Base-by-base conservation (phyloP, 352 stramenopile genomes). In the Thalassiosira delicatula region DNA sequence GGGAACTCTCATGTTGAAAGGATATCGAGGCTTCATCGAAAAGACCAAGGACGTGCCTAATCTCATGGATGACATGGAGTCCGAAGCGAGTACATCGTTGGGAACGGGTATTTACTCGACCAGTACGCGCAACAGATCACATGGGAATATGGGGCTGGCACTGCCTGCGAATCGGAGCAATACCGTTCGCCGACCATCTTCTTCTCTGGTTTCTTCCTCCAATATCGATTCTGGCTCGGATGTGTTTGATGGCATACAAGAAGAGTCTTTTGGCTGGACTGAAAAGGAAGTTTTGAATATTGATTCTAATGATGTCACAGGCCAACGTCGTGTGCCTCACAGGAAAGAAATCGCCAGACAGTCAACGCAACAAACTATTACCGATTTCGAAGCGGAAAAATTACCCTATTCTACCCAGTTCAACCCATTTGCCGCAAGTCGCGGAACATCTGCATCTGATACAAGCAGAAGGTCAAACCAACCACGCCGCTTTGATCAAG, bases 41-140 rank as follows among this genome's bases (percentile, higher is more conserved):
- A 93, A 93, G 63, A 91, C 86, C 21, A 67, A 82, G 40, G 90
- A 94, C 70, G 86, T 94, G 32, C 90, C 90, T 3, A 92, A 91
- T 78, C 69, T 94, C 42, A 92, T 93, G 81, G 90, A 94, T 69
- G 88, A 90, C 73, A 70, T 83, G 60, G 82, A 90, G 56, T 84
- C 67, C 0, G 86, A 90, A 42, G 81, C 70, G 27, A 79, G 68
- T 32, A 83, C 80, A 29, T 82, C 75, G 11, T 71, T 82, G 14
- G 72, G 68, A 9, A 86, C 71, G 37, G 68, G 62, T 42, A 57
- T 66, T 56, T 61, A 78, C 37, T 74, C 70, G n/a, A n/a, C n/a
- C n/a, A n/a, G n/a, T n/a, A n/a, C n/a, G n/a, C n/a, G n/a, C 42
- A 17, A 25, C 4, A 30, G 4, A 27, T 56, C 25, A 21, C n/a